Percentiles rank a stretch among this genome's conserved stretches.
Evolutionary conservation across 768 basidiomycete genomes (phyloP).

Genomic region (Lactifluus hygrophoroides): DNA sequence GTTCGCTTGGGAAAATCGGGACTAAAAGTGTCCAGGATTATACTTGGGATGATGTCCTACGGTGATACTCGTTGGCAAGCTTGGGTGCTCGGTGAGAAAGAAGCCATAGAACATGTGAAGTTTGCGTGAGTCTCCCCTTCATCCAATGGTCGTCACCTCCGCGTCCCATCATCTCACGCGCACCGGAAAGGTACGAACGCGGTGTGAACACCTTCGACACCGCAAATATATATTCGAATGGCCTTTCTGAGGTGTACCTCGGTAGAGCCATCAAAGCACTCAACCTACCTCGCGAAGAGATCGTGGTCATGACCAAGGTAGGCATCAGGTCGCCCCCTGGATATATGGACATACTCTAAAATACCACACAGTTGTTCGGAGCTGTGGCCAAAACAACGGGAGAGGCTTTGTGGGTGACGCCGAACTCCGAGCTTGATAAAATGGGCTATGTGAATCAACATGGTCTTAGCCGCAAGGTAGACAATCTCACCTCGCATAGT

Average conservation of each 20-base stretch:
- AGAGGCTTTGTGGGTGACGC: background rate
- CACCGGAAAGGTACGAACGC: conserved; percentile 37
- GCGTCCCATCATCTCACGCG: conserved; percentile 12
- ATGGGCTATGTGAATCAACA: conserved; percentile 31
- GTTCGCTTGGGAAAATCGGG: conserved; percentile 40
- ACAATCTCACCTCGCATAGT: background rate
- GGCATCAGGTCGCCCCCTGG: background rate
- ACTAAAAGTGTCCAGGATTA: conserved; percentile 55
- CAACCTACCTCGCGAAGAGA: conserved; percentile 32
- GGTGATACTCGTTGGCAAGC: conserved; percentile 28
- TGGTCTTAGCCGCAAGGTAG: conserved; percentile 32
- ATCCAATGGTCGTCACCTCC: conserved; percentile 10
- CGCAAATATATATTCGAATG: conserved; percentile 33
- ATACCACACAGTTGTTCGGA: background rate
- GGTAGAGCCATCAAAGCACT: conserved; percentile 36
- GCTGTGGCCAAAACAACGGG: background rate
- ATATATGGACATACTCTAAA: too few relatives aligned
- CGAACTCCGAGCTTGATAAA: conserved; percentile 17
- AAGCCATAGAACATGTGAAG: conserved; percentile 20
- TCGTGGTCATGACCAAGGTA: conserved; percentile 40
- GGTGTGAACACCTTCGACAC: conserved; percentile 60
- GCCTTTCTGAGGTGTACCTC: conserved; percentile 28
- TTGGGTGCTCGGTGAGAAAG: conserved; percentile 29
- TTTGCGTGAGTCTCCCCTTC: conserved; percentile 22
- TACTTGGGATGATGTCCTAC: conserved; percentile 59